phyloP scores from a whole-genome alignment of 2,329 filamentous ascomycete species.

The Cladosporium sp. region DNA sequence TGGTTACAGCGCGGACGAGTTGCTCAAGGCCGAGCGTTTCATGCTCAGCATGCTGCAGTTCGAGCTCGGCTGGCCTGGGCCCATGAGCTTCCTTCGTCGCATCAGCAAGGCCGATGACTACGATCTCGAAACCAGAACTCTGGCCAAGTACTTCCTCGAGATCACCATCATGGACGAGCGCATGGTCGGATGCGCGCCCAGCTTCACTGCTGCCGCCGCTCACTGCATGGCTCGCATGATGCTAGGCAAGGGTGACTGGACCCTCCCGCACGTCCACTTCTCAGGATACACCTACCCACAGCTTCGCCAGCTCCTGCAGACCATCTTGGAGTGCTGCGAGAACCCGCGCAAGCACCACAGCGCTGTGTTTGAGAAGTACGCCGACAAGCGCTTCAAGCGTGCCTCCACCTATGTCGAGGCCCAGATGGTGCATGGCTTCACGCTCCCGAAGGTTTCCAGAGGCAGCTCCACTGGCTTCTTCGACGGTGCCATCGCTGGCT shows the following conservation, averaged over 20 bases:
- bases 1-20: conserved; percentile 83
- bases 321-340: conserved; percentile 83
- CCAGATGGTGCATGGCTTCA: conserved; percentile 47
- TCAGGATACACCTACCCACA: conserved; percentile 88
- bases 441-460: neutral
- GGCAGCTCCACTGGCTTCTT: neutral
- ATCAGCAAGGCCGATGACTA: conserved; percentile 99
- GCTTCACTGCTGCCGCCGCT: conserved; percentile 83
- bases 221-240: conserved; percentile 88
- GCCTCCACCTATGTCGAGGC: conserved; percentile 73
- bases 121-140: conserved; percentile 85
- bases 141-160: conserved; percentile 97
- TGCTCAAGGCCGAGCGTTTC: conserved; percentile 93
- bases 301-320: conserved; percentile 66
- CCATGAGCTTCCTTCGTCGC: conserved; percentile 93
- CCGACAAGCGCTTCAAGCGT: conserved; percentile 78
- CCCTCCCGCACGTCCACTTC: conserved; percentile 79
- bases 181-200: conserved; percentile 85
- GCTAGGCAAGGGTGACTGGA: conserved; percentile 84
- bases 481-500: neutral
- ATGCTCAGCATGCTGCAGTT: conserved; percentile 97
- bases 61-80: conserved; percentile 95
- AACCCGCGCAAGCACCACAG: conserved; percentile 73
- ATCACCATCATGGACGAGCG: conserved; percentile 97
- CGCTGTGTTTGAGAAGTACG: conserved; percentile 89